Base-by-base conservation (phyloP, 2,329 filamentous ascomycete species). In the Dichotomopilus funicola region DNA sequence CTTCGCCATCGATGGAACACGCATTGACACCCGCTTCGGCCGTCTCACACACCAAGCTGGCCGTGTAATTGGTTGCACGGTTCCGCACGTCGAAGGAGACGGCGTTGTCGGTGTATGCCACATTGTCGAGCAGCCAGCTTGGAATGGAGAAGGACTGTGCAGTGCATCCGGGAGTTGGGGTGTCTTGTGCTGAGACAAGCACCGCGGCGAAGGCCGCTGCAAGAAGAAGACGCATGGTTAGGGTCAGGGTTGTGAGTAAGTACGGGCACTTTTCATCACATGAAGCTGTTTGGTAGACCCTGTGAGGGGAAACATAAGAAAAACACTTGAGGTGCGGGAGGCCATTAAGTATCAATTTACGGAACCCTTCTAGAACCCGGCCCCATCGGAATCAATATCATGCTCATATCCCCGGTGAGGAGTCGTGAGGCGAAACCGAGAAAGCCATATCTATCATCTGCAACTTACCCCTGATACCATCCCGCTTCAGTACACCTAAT, bases 61-160 rank as follows among this genome's bases (percentile, higher is more conserved):
- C 57, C 1, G 61, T 56, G 31, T 51, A 55, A 36, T 63, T 62
- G 47, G 46, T 64, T 12, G 62, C 64, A 1, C 65, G 56, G 50
- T 66, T 66, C 11, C 52, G 47, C 31, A 65, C 13, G 1, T 34
- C n/a, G 37, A 65, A 65, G 1, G 57, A 41, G 6, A 56, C 38
- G 2, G 37, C 53, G 1, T 35, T 51, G 3, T 61, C n/a, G 5
- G 50, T 31, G 19, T 47, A 27, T 12, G 47, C 51, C n/a, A 66
- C 59, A 31, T 64, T 51, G 2, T 61, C 46, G 13, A 65, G 42
- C 27, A 63, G 57, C 63, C 65, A 66, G 52, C 64, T 66, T 0
- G 65, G 64, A 5, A 63, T 50, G 2, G 54, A 51, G 37, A 66
- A 66, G 0, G 65, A 65, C 33, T 55, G 62, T 37, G 59, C 59